Percentiles rank a stretch among this genome's conserved stretches.
Evolutionary conservation across 2,329 filamentous ascomycete genomes (phyloP).

Genomic region (Magnaporthiopsis poae): DNA sequence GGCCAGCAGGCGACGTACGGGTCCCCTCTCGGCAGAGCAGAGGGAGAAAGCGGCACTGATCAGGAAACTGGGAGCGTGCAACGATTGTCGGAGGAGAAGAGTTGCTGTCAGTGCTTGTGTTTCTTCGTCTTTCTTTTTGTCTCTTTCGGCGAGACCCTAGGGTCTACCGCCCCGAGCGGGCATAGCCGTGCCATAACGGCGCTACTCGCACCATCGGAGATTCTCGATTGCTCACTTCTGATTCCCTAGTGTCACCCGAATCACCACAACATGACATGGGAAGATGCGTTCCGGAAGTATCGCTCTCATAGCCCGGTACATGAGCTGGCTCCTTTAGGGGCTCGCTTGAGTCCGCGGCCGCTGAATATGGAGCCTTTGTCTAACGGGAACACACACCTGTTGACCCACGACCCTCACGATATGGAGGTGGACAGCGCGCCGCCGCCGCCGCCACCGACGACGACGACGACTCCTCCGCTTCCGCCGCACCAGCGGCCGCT

Average conservation of each 20-base stretch:
- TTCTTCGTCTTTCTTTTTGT: constrained; percentile 7
- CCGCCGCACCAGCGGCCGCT: constrained; percentile 1
- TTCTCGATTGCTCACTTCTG: background rate
- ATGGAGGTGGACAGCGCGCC: constrained; percentile 45
- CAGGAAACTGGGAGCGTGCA: constrained; percentile 48
- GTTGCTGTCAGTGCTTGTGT: constrained; percentile 42
- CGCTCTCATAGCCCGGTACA: constrained; percentile 43
- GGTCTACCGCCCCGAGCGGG: background rate
- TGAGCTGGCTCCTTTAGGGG: constrained; percentile 36
- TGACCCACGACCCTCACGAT: constrained; percentile 37
- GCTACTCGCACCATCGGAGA: constrained; percentile 7
- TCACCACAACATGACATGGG: constrained; percentile 53
- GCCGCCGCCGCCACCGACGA: constrained; percentile 10
- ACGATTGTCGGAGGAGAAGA: constrained; percentile 44
- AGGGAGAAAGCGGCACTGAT: constrained; percentile 51
- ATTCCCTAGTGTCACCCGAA: constrained; percentile 43
- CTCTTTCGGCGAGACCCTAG: background rate
- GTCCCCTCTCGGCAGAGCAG: constrained; percentile 47
- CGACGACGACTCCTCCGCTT: background rate
- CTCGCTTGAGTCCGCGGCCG: constrained; percentile 19
- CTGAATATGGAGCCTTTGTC: constrained; percentile 36
- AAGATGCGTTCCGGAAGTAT: constrained; percentile 47
- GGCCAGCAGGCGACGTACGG: constrained; percentile 48
- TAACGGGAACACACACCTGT: constrained; percentile 26
- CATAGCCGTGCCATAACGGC: background rate